A percentile compares a stretch with the other conserved stretches of the same genome.
Evolutionary conservation across 352 stramenopile species (phyloP).

Genomic region (Phytophthora kernoviae): DNA sequence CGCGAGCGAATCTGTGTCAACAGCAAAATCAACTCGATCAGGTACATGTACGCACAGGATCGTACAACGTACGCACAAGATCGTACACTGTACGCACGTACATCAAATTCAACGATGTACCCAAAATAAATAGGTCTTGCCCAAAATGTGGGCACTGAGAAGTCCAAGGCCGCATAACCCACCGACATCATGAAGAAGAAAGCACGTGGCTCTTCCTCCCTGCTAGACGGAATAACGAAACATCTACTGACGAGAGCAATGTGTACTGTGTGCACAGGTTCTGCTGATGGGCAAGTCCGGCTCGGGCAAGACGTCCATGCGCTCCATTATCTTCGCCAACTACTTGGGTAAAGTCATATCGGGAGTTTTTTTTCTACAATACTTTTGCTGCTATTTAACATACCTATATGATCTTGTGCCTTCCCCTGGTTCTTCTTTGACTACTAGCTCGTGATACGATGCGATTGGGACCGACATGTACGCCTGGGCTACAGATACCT

Average conservation of each 20-base stretch:
- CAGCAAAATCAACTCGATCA: too few relatives aligned
- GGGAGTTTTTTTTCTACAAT: not conserved
- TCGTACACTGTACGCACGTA: too few relatives aligned
- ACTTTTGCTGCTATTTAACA: too few relatives aligned
- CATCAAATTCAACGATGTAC: too few relatives aligned
- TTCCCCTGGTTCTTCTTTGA: not conserved
- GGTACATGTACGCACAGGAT: too few relatives aligned
- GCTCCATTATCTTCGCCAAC: conserved; percentile 99
- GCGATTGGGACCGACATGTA: conserved; percentile 94
- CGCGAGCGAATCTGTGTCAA: too few relatives aligned
- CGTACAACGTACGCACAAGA: too few relatives aligned
- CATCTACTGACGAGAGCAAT: not conserved
- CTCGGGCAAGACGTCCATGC: conserved; percentile 99
- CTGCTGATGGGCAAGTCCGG: conserved; percentile 96
- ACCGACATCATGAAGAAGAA: conserved; percentile 64
- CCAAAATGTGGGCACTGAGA: too few relatives aligned
- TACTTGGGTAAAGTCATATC: conserved; percentile 92
- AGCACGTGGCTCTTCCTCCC: conserved; percentile 19
- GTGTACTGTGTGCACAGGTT: conserved; percentile 61
- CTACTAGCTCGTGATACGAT: conserved; percentile 95
- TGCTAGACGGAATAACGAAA: not conserved
- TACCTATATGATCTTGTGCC: not conserved
- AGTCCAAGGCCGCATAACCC: not conserved
- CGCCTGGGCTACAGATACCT: conserved; percentile 2
- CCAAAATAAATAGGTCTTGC: too few relatives aligned